These are phyloP conservation scores for Colletotrichum scovillei DNA, from an alignment of 2,329 filamentous ascomycete species.

Conservation along the genomic window DNA sequence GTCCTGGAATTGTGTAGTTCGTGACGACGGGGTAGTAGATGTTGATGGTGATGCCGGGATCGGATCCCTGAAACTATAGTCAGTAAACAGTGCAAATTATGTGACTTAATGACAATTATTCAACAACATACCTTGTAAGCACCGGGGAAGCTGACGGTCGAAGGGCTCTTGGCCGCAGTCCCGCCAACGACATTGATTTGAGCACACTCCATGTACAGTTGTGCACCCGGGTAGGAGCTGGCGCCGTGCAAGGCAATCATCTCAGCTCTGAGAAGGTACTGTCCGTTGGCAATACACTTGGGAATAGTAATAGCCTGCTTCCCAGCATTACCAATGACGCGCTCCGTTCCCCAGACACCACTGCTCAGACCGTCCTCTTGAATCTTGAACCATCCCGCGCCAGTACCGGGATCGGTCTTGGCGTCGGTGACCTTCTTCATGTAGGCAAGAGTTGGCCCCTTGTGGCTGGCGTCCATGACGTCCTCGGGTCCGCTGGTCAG, in stretches of 20 bases:
- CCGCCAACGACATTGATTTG: conserved; percentile 52
- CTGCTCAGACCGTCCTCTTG: conserved; percentile 54
- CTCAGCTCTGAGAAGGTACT: conserved; percentile 68
- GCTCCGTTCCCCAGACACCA: conserved; percentile 53
- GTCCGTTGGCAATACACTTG: conserved; percentile 58
- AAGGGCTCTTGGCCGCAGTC: conserved; percentile 43
- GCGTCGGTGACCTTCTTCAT: conserved; percentile 66
- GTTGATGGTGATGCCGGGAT: conserved; percentile 51
- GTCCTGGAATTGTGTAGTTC: conserved; percentile 42
- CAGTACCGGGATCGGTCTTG: conserved; percentile 52
- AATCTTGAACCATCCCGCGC: conserved; percentile 56
- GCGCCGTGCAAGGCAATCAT: conserved; percentile 66
- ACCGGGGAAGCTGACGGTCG: conserved; percentile 51
- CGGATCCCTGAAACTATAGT: conserved; percentile 32
- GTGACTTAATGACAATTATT: neutral
- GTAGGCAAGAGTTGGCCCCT: conserved; percentile 64
- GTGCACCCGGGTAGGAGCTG: conserved; percentile 51
- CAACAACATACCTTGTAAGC: conserved; percentile 45
- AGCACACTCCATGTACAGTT: conserved; percentile 60
- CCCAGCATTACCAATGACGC: conserved; percentile 57
- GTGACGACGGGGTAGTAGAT: conserved; percentile 47
- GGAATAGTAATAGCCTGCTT: conserved; percentile 62
- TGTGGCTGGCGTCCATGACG: conserved; percentile 63
- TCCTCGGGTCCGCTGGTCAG: conserved; percentile 54
- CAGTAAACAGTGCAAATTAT: neutral